Base-by-base conservation (phyloP, 257 asterid genomes). In the Anisodus tanguticus region DNA sequence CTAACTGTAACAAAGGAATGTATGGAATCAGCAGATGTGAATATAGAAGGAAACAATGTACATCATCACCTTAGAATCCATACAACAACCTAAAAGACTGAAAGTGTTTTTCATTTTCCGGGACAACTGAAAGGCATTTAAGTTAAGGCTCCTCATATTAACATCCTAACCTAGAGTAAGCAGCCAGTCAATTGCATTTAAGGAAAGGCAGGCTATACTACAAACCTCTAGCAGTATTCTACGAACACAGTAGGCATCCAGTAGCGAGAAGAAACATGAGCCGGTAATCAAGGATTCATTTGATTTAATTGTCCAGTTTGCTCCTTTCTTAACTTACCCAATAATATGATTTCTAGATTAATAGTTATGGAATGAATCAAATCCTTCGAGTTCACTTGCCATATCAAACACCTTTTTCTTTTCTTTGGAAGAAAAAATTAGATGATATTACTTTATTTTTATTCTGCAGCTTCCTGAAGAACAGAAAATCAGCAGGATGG, bases 71-170 rank as follows among this genome's bases (percentile, higher is more conserved):
- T 45, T 10, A 9, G 58, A 72, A 45, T 45, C 59, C 80, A 19
- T 9, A 71, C 17, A 43, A 43, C 55, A 71, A 72, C 80, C 58
- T 71, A 45, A 22, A 72, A 72, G 37, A 72, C 55, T n/a, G 80
- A 2, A n/a, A 45, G 80, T n/a, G 58, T n/a, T 9, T 63, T 63
- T 72, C 80, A 45, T 0, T 72, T 45, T 45, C 7, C 15, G 13
- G 11, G 80, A 45, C 53, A 69, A 69, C 54, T 39, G 31, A 69
- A 69, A 67, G 74, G 22, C 74, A 67, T 67, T 35, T 13, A 37
- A 67, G 22, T 35, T 49, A 67, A 67, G 74, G 74, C 2, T 67
- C 74, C 74, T 35, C 74, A 13, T 67, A 37, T 67, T 67, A 67
- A 17, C 49, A 35, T 67, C 49, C 74, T 67, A 67, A 37, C 74